Percentiles rank a stretch among this genome's conserved stretches.
Conservation (phyloP, 495 filamentous ascomycete species). For the Aspergillus hancockii region DNA sequence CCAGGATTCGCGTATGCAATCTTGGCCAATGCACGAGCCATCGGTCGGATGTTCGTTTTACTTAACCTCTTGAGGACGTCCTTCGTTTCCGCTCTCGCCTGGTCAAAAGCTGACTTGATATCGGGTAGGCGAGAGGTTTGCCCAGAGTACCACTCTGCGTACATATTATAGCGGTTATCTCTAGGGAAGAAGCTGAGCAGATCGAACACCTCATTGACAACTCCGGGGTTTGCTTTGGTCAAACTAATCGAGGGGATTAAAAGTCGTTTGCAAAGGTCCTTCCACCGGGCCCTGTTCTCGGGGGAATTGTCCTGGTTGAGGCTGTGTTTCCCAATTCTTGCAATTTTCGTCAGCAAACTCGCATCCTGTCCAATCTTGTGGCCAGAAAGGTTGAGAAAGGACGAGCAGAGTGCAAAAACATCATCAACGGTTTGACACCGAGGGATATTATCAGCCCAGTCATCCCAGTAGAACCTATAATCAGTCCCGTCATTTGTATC, state of each 20-base stretch:
- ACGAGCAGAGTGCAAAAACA: conserved; percentile 82
- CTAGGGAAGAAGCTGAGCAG: conserved; percentile 77
- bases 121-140: conserved; percentile 73
- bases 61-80: conserved; percentile 82
- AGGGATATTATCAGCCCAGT: conserved; percentile 92
- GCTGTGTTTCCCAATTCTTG: conserved; percentile 76
- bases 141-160: conserved; percentile 87
- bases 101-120: conserved; percentile 75
- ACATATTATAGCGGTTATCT: conserved; percentile 80
- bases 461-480: conserved; percentile 95
- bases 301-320: conserved; percentile 68
- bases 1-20: conserved; percentile 83
- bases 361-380: conserved; percentile 86
- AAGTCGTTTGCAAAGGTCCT: conserved; percentile 75
- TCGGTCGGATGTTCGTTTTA: conserved; percentile 77
- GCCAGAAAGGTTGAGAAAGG: conserved; percentile 80
- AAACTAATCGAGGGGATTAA: conserved; percentile 84
- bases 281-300: conserved; percentile 70
- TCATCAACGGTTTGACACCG: conserved; percentile 89
- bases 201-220: conserved; percentile 81
- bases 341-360: conserved; percentile 72
- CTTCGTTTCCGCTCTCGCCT: conserved; percentile 73
- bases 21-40: conserved; percentile 85
- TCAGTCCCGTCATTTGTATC: conserved; percentile 70
- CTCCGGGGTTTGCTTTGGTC: conserved; percentile 75